A percentile compares a stretch with the other conserved stretches of the same genome.
Evolutionary conservation across 1,284 basidiomycete genomes (phyloP).

Genomic region (Pascua sp.): DNA sequence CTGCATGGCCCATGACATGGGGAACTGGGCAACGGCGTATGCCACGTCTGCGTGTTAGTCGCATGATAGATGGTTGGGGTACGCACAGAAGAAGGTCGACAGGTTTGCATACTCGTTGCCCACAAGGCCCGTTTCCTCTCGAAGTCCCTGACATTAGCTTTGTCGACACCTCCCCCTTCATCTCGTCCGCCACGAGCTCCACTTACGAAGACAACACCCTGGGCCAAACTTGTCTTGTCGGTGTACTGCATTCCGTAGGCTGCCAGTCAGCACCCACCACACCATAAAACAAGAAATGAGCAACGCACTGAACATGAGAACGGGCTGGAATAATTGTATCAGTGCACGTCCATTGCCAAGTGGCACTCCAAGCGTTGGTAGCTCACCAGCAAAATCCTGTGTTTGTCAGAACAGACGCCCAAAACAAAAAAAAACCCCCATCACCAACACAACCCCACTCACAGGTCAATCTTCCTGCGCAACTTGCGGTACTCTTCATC

Average conservation of each 20-base stretch:
- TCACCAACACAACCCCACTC: neutral
- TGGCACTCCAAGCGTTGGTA: too few species aligned
- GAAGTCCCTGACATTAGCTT: constrained; percentile 1
- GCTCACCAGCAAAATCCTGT: too few species aligned
- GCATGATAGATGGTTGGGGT: too few species aligned
- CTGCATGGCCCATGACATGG: constrained; percentile 27
- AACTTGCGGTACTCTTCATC: constrained; percentile 12
- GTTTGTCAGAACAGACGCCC: too few species aligned
- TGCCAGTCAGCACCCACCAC: neutral
- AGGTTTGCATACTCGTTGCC: constrained; percentile 23
- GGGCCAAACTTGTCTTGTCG: constrained; percentile 18
- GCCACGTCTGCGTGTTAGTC: constrained; percentile 13
- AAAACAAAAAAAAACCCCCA: too few species aligned
- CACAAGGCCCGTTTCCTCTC: constrained; percentile 15
- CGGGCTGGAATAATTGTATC: neutral
- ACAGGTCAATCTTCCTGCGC: constrained; percentile 11
- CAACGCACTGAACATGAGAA: constrained; percentile 9
- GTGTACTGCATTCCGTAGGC: constrained; percentile 8
- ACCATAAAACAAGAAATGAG: neutral
- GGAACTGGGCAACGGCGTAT: constrained; percentile 24
- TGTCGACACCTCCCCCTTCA: too few species aligned
- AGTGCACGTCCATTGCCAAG: too few species aligned
- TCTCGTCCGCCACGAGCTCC: too few species aligned
- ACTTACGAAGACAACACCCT: constrained; percentile 19
- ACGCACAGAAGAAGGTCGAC: constrained; percentile 15